These are phyloP conservation scores for Vigna unguiculata DNA, from an alignment of 306 rosid genomes.

Conservation along the genomic window DNA sequence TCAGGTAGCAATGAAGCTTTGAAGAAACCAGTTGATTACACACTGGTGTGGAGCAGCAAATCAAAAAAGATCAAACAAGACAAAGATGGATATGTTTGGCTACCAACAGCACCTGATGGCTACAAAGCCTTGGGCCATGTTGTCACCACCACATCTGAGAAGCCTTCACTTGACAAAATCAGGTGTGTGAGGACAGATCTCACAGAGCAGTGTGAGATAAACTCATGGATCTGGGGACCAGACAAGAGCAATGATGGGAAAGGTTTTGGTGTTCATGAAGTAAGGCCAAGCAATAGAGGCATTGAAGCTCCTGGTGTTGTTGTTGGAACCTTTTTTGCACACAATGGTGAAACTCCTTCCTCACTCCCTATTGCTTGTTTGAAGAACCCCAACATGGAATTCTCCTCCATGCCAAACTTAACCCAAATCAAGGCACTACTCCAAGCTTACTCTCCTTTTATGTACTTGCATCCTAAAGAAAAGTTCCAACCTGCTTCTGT, in stretches of 20 bases:
- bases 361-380: slow-evolving; percentile 47
- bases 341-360: slow-evolving; percentile 25
- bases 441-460: slow-evolving; percentile 41
- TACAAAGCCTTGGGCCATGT: slow-evolving; percentile 46
- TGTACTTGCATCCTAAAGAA: slow-evolving; percentile 48
- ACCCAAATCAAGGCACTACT: slow-evolving; percentile 41
- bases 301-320: slow-evolving; percentile 41
- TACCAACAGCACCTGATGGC: slow-evolving; percentile 48
- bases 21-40: slow-evolving; percentile 45
- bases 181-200: slow-evolving; percentile 47
- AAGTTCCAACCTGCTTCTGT: slow-evolving; percentile 41
- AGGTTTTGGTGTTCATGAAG: slow-evolving; percentile 41
- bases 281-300: slow-evolving; percentile 50
- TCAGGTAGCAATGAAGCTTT: slow-evolving; percentile 28
- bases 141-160: slow-evolving; percentile 42
- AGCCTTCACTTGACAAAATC: slow-evolving; percentile 49
- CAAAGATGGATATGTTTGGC: slow-evolving; percentile 45
- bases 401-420: slow-evolving; percentile 44
- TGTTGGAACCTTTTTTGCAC: slow-evolving; percentile 49
- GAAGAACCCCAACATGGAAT: slow-evolving; percentile 33
- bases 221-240: slow-evolving; percentile 53
- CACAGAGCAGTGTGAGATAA: slow-evolving; percentile 41
- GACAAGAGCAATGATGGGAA: slow-evolving; percentile 37
- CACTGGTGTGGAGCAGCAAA: slow-evolving; percentile 46
- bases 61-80: slow-evolving; percentile 42